phyloP scores from a whole-genome alignment of 805 yeast species.

The Pichia thaimueangensis region DNA sequence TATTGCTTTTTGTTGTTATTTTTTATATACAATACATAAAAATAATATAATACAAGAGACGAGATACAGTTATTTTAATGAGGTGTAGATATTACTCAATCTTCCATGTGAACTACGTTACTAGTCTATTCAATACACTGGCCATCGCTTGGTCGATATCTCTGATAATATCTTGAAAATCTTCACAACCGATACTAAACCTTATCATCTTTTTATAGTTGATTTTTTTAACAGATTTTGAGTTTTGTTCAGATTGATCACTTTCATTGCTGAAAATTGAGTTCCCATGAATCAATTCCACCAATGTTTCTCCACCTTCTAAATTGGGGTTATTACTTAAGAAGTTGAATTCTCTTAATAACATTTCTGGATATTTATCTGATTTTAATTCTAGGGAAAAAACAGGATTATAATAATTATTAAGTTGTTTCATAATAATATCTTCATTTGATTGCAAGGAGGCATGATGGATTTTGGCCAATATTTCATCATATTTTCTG shows the following conservation, averaged over 20 bases:
- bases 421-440: slow-evolving; percentile 36
- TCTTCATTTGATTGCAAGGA: slow-evolving; percentile 38
- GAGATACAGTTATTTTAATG: too few species aligned
- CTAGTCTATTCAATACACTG: slow-evolving; percentile 14
- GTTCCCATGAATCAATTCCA: slow-evolving; percentile 36
- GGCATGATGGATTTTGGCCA: slow-evolving; percentile 36
- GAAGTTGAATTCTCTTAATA: slow-evolving; percentile 42
- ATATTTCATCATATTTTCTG: slow-evolving; percentile 29
- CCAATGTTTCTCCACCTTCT: slow-evolving; percentile 46
- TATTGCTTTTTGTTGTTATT: not conserved
- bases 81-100: not conserved
- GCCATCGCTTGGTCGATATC: slow-evolving; percentile 39
- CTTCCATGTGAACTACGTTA: not conserved
- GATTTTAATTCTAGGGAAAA: slow-evolving; percentile 36
- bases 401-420: slow-evolving; percentile 40
- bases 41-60: not conserved
- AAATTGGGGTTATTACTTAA: slow-evolving; percentile 44
- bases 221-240: not conserved
- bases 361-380: slow-evolving; percentile 32
- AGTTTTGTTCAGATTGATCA: too few species aligned
- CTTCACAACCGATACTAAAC: slow-evolving; percentile 50
- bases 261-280: slow-evolving; percentile 23
- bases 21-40: not conserved
- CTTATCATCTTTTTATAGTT: slow-evolving; percentile 31
- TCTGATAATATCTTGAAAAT: slow-evolving; percentile 42